Conservation (phyloP, 441 rosid species). For the Dalechampia spathulata region DNA sequence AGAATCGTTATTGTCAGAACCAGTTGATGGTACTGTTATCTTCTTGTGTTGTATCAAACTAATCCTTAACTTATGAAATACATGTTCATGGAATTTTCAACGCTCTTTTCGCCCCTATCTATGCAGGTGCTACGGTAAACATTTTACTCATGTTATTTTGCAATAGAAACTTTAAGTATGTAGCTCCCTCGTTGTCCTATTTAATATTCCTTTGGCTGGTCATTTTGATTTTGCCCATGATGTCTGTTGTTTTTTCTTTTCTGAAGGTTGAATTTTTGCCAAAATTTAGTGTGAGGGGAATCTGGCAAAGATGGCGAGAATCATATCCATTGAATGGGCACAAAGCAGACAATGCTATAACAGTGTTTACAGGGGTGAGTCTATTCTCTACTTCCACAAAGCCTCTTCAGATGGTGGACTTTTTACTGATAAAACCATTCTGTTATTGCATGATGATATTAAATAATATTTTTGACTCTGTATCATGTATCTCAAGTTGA, state of each 20-base stretch:
- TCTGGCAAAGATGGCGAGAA: conserved; percentile 94
- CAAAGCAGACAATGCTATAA: conserved; percentile 49
- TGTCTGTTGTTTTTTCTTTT: conserved; percentile 11
- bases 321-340: conserved; percentile 57
- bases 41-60: conserved; percentile 1
- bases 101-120: conserved; percentile 81
- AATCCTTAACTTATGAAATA: conserved; percentile 49
- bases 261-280: conserved; percentile 94
- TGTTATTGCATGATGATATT: no score
- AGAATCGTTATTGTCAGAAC: conserved; percentile 7
- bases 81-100: conserved; percentile 97
- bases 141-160: background rate
- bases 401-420: background rate
- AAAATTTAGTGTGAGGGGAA: conserved; percentile 86
- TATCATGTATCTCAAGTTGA: background rate
- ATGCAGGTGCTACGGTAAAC: conserved; percentile 73
- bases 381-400: conserved; percentile 2
- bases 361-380: conserved; percentile 95
- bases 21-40: conserved; percentile 15
- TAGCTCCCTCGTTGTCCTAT: background rate
- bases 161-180: background rate
- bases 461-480: background rate
- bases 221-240: conserved; percentile 10
- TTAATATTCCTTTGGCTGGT: conserved; percentile 8
- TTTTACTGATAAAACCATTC: background rate